Evolutionary conservation across 2,329 filamentous ascomycete species (phyloP).

Genomic region (Calonectria ilicicola): DNA sequence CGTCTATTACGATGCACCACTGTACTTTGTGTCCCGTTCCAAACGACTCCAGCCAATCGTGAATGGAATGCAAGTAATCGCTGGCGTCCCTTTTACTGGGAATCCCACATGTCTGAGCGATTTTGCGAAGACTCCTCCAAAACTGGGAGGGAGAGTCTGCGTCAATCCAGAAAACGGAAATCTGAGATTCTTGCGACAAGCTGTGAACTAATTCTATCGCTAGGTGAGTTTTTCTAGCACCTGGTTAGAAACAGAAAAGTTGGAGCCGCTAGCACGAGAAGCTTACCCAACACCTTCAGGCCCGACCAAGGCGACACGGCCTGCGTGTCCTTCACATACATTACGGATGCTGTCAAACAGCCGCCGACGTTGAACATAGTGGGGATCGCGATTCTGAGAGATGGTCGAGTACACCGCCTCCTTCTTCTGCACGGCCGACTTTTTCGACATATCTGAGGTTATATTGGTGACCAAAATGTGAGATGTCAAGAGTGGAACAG

Average conservation of each 20-base stretch:
- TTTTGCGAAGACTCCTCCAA: neutral
- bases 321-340: neutral
- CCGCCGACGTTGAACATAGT: neutral
- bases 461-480: too few relatives aligned
- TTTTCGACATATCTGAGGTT: neutral
- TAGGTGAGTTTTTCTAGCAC: neutral
- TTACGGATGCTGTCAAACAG: neutral
- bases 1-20: conserved; percentile 5
- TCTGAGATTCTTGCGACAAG: neutral
- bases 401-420: neutral
- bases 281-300: conserved; percentile 1
- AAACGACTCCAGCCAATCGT: neutral
- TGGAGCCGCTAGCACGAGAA: too few relatives aligned
- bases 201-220: neutral
- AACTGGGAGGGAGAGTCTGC: neutral
- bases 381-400: neutral
- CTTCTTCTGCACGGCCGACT: neutral
- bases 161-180: conserved; percentile 9
- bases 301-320: neutral
- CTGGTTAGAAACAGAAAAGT: neutral
- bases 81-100: neutral
- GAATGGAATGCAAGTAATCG: neutral
- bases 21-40: neutral
- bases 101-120: neutral
- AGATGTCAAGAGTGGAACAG: too few relatives aligned